These are phyloP conservation scores for Sarocladium kiliense DNA, from an alignment of 2,329 filamentous ascomycete species.

Conservation along the genomic window DNA sequence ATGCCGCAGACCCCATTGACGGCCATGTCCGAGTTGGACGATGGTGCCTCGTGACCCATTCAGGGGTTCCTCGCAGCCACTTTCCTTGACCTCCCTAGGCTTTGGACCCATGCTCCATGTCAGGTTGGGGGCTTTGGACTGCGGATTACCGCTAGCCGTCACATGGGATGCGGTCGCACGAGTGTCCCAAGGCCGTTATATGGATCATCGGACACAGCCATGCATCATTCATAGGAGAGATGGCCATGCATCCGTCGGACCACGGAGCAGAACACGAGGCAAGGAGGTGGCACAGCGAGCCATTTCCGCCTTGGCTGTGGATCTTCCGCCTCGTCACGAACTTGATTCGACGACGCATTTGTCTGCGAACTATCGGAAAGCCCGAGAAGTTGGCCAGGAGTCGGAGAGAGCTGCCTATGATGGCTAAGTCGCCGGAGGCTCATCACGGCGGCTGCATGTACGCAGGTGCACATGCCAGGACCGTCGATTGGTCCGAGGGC, in stretches of 20 bases:
- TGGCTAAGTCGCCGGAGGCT: not conserved
- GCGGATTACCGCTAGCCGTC: not conserved
- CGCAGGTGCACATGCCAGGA: not conserved
- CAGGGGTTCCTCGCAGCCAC: not conserved
- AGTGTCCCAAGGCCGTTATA: not conserved
- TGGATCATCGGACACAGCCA: not conserved
- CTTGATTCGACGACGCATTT: not conserved
- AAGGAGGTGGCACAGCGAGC: not conserved
- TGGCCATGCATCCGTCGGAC: not conserved
- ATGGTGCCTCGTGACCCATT: not conserved
- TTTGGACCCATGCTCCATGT: not conserved
- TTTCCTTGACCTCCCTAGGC: not conserved
- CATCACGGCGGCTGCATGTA: not conserved
- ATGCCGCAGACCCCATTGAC: not conserved
- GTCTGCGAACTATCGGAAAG: not conserved
- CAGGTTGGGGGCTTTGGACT: not conserved
- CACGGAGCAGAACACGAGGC: not conserved
- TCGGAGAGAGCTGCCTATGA: not conserved
- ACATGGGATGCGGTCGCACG: not conserved
- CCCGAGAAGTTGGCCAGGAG: not conserved
- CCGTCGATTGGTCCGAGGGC: constrained; percentile 1
- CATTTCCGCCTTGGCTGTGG: not conserved
- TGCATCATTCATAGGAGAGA: not conserved
- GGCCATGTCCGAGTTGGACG: not conserved
- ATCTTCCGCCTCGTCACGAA: not conserved